These are phyloP conservation scores for Acanthamoeba lenticulata DNA, from an alignment of 208 protist species.

Conservation along the genomic window DNA sequence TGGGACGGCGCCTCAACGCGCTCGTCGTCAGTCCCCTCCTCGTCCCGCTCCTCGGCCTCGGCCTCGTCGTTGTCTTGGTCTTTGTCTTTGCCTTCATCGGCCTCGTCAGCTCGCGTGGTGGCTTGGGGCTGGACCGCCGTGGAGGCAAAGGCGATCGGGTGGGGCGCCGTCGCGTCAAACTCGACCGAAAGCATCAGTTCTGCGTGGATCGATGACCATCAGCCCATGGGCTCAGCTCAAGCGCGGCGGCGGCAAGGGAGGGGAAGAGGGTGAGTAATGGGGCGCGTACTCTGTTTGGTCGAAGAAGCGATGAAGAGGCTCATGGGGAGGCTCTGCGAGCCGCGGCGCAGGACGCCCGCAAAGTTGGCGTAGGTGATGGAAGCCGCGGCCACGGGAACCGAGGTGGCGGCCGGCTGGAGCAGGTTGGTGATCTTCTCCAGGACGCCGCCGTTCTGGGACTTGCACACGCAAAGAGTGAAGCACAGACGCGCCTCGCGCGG, in stretches of 20 bases:
- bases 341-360: not conserved
- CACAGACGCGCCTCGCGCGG: not conserved
- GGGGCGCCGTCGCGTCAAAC: not conserved
- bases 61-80: not conserved
- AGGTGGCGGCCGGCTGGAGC: not conserved
- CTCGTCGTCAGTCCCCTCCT: no score
- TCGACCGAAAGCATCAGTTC: not conserved
- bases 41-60: not conserved
- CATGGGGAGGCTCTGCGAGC: not conserved
- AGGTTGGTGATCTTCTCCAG: not conserved
- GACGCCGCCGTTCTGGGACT: not conserved
- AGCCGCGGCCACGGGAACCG: not conserved
- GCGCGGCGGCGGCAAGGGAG: no score
- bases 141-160: not conserved
- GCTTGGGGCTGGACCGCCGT: not conserved
- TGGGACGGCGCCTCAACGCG: not conserved
- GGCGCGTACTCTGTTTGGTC: not conserved
- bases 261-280: not conserved
- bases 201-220: not conserved
- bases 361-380: conserved; percentile 11
- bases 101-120: no score
- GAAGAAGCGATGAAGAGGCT: not conserved
- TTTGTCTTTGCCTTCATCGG: no score
- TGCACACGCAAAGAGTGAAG: not conserved
- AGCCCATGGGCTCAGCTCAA: no score